A percentile compares a stretch with the other conserved stretches of the same genome.
Conservation (phyloP, 495 filamentous ascomycete genomes). For the Xylaria nigripes region DNA sequence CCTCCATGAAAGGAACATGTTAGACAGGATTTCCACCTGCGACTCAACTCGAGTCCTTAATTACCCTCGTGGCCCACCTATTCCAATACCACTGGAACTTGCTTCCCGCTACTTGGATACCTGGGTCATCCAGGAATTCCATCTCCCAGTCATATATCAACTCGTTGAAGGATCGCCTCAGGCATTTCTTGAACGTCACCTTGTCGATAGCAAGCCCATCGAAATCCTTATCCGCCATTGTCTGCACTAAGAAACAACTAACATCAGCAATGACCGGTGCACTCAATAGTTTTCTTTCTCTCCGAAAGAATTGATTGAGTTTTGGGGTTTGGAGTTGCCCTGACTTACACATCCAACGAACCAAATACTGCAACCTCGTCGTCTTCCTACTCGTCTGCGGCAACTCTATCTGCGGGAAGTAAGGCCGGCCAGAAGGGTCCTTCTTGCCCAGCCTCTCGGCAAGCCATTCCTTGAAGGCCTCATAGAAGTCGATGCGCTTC, state of each 20-base stretch:
- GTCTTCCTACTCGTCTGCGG: neutral
- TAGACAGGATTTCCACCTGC: no score
- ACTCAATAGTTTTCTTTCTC: no score
- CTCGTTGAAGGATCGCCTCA: neutral
- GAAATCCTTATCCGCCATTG: neutral
- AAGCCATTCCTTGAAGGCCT: neutral
- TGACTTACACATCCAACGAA: conserved; percentile 1
- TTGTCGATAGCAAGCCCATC: neutral
- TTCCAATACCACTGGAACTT: conserved; percentile 1
- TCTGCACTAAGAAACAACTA: neutral
- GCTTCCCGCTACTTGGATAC: neutral
- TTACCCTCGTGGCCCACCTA: neutral
- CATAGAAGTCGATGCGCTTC: neutral
- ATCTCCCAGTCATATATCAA: conserved; percentile 4
- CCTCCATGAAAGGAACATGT: no score
- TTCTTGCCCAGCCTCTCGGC: neutral
- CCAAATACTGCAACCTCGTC: neutral
- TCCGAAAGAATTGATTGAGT: no score
- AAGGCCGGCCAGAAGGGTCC: neutral
- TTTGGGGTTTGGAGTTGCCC: no score
- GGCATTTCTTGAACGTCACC: neutral
- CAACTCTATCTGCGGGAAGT: neutral
- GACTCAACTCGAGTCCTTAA: neutral
- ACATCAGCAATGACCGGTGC: neutral
- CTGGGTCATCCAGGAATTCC: neutral